phyloP scores from a whole-genome alignment of 2,329 filamentous ascomycete genomes.

The Magnaporthiopsis rhizophila region DNA sequence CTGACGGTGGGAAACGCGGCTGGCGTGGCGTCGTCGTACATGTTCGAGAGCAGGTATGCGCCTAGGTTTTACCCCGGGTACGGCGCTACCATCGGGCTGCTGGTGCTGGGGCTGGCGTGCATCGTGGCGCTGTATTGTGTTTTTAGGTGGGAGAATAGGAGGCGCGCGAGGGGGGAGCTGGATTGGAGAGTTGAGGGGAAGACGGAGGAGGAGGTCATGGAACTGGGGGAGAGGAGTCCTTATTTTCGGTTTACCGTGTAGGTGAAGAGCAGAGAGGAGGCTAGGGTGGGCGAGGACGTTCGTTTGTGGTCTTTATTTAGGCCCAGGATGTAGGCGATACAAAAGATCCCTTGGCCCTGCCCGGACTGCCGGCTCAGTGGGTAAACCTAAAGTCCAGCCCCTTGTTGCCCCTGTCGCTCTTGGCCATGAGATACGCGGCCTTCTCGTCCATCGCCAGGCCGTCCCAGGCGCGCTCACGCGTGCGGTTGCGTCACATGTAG shows the following conservation, averaged over 20 bases:
- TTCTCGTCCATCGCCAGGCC: conserved; percentile 35
- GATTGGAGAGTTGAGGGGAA: conserved; percentile 8
- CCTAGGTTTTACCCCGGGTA: conserved; percentile 9
- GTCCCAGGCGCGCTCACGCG: conserved; percentile 35
- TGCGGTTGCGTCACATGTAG: conserved; percentile 41
- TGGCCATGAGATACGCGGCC: conserved; percentile 25
- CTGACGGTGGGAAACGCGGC: conserved; percentile 11
- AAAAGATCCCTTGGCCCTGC: too few species aligned
- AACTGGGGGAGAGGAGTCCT: conserved; percentile 1
- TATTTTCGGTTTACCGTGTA: too few species aligned
- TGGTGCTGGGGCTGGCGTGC: conserved; percentile 2
- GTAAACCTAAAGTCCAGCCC: conserved; percentile 34
- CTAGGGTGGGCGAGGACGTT: too few species aligned
- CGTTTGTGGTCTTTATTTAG: too few species aligned
- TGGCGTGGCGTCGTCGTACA: conserved; percentile 7
- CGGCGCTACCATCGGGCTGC: conserved; percentile 7
- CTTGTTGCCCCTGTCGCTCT: conserved; percentile 36
- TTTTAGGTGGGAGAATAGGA: conserved; percentile 6
- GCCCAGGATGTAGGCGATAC: too few species aligned
- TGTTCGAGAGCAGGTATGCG: conserved; percentile 5
- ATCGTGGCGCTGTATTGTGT: conserved; percentile 5
- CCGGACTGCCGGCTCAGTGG: conserved; percentile 15
- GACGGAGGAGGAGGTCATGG: conserved; percentile 8
- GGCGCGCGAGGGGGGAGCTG: neutral
- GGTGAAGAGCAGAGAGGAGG: too few species aligned